phyloP scores from a whole-genome alignment of 2,329 filamentous ascomycete species.

The Colletotrichum sp. region DNA sequence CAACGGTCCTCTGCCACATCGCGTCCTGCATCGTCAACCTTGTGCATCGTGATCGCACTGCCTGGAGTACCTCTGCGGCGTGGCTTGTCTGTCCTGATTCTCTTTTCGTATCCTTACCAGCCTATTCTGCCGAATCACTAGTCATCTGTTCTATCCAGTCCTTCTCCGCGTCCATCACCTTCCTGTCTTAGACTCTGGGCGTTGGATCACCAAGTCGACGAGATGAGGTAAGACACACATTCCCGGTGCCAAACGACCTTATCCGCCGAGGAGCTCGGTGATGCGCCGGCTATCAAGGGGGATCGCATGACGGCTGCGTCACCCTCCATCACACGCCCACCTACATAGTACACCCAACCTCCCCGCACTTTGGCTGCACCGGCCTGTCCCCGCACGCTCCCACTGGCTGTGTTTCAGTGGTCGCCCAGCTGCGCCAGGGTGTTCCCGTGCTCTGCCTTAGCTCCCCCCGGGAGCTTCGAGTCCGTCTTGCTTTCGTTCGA shows the following conservation, averaged over 20 bases:
- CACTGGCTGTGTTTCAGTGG: constrained; percentile 16
- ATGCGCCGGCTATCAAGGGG: constrained; percentile 4
- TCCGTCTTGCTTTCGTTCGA: constrained; percentile 9
- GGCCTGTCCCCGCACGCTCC: constrained; percentile 15
- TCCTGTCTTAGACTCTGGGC: background rate
- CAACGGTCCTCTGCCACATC: background rate
- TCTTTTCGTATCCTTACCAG: background rate
- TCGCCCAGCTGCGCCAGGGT: constrained; percentile 11
- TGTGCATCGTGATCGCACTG: background rate
- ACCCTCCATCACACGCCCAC: constrained; percentile 16
- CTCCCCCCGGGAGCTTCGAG: constrained; percentile 19
- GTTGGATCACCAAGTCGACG: background rate
- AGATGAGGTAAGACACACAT: constrained; percentile 16
- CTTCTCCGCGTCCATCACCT: background rate
- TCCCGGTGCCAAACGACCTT: background rate
- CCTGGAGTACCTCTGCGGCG: background rate
- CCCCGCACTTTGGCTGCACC: constrained; percentile 18
- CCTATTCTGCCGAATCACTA: background rate
- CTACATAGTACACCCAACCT: background rate
- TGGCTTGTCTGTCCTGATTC: background rate
- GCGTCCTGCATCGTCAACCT: background rate
- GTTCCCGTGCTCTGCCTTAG: constrained; percentile 22
- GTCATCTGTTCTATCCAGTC: background rate
- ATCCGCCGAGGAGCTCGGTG: background rate
- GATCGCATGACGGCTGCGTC: constrained; percentile 22